Evolutionary conservation across 1,284 basidiomycete species (phyloP).

Genomic region (Trametes polyzona): DNA sequence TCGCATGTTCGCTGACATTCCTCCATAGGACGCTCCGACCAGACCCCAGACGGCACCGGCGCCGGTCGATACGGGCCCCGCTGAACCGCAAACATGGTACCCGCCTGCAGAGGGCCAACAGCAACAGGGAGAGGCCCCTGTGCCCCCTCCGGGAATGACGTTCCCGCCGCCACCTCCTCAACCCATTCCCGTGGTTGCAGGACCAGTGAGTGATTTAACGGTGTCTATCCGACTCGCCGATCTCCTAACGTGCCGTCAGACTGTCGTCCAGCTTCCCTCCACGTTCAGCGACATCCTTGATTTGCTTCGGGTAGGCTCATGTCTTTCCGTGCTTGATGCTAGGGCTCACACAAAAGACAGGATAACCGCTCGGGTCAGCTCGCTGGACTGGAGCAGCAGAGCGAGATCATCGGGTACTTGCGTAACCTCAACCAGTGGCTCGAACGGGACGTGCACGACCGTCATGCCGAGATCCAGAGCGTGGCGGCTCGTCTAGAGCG

Average conservation of each 20-base stretch:
- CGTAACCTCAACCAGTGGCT: slow-evolving; percentile 73
- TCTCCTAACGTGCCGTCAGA: slow-evolving; percentile 39
- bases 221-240: slow-evolving; percentile 8
- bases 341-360: too few species aligned
- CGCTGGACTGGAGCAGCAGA: slow-evolving; percentile 75
- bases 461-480: slow-evolving; percentile 69
- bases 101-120: slow-evolving; percentile 7
- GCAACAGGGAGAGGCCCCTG: not conserved
- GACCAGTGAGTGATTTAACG: slow-evolving; percentile 37
- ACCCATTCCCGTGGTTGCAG: slow-evolving; percentile 31
- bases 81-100: slow-evolving; percentile 11
- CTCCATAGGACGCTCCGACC: not conserved
- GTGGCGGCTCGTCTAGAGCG: slow-evolving; percentile 67
- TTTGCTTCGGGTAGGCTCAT: slow-evolving; percentile 55
- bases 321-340: too few species aligned
- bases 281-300: slow-evolving; percentile 56
- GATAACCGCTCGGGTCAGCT: slow-evolving; percentile 74
- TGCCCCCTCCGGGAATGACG: slow-evolving; percentile 13
- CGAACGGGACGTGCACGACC: slow-evolving; percentile 71
- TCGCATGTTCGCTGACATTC: not conserved
- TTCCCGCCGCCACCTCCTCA: slow-evolving; percentile 19
- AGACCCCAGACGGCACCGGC: slow-evolving; percentile 20
- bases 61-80: not conserved
- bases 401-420: slow-evolving; percentile 79
- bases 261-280: slow-evolving; percentile 60